A percentile compares a stretch with the other conserved stretches of the same genome.
Evolutionary conservation across 2,329 filamentous ascomycete genomes (phyloP).

Genomic region (Aureobasidium sp.): DNA sequence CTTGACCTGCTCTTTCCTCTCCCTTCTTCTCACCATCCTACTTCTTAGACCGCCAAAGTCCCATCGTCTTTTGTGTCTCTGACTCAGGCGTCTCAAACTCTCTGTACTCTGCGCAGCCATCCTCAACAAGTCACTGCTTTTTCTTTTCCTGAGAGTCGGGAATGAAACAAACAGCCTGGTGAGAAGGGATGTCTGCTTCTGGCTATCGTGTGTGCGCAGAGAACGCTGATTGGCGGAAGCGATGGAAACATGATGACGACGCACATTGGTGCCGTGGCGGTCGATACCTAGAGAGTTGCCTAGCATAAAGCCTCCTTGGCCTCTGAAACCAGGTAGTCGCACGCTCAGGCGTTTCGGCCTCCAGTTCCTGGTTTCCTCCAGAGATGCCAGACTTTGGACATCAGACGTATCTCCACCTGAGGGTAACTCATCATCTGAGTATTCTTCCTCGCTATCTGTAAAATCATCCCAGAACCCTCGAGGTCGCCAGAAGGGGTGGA

Average conservation of each 20-base stretch:
- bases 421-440: slow-evolving; percentile 29
- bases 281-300: slow-evolving; percentile 51
- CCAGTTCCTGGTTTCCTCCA: neutral
- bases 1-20: slow-evolving; percentile 35
- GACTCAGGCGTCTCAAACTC: slow-evolving; percentile 1
- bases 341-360: slow-evolving; percentile 25
- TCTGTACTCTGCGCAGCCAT: slow-evolving; percentile 11
- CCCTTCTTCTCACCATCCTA: slow-evolving; percentile 26
- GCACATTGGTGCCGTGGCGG: slow-evolving; percentile 34
- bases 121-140: slow-evolving; percentile 19
- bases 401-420: slow-evolving; percentile 39
- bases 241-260: slow-evolving; percentile 29
- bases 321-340: slow-evolving; percentile 31
- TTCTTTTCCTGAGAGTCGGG: neutral
- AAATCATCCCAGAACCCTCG: slow-evolving; percentile 54
- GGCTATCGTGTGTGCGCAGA: neutral
- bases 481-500: slow-evolving; percentile 56
- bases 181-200: neutral
- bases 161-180: neutral
- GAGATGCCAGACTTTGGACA: slow-evolving; percentile 18
- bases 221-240: neutral
- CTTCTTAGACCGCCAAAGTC: slow-evolving; percentile 32
- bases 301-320: slow-evolving; percentile 39
- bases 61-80: slow-evolving; percentile 9
- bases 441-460: slow-evolving; percentile 30